Base-by-base conservation (phyloP, 176 grass and related monocot genomes). In the Cymbopogon citratus region DNA sequence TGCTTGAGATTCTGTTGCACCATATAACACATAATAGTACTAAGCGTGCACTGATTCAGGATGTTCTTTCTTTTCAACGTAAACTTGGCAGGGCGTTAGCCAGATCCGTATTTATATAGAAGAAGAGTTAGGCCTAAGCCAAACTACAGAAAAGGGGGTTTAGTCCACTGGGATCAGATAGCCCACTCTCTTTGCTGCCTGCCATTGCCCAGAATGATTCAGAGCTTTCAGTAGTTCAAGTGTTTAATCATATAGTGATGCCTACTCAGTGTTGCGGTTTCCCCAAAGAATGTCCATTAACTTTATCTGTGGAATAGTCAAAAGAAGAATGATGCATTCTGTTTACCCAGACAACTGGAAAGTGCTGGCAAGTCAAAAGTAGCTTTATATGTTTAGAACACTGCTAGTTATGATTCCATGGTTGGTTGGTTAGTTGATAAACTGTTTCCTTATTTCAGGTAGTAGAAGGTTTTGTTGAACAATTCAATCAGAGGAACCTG, bases 401-500 rank as follows among this genome's bases (percentile, higher is more conserved):
- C 15, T 69, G 33, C 10, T 71, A 46, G 60, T 43, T 69, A 3
- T 85, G 26, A 63, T 76, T 75, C 9, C 40, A 31, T 23, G 43
- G 9, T 57, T 23, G 34, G 9, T 57, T 23, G 52, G 52, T 51
- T 49, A 68, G 23, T 76, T 86, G 67, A 86, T 72, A 9, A 48
- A 78, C 63, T 39, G 3, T 63, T 81, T 1, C 24, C 29, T 48
- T 29, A 73, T 67, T 82, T 73, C 74, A 90, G 83, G 36, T 12
- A 62, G 5, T 21, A 25, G 3, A 70, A 18, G 51, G 25, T 66
- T 44, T 81, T 57, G 26, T 36, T 31, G 4, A 59, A 61, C 61
- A 65, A 60, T 87, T 85, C 49, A 80, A 74, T 38, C 48, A 69
- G 46, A 74, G 23, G 33, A 86, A 49, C 46, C 75, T 35, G 14